Evolutionary conservation across 2,329 filamentous ascomycete genomes (phyloP), one percentile per base, ranked within the genome.

Genomic region (Chalaropsis thielavioides): DNA sequence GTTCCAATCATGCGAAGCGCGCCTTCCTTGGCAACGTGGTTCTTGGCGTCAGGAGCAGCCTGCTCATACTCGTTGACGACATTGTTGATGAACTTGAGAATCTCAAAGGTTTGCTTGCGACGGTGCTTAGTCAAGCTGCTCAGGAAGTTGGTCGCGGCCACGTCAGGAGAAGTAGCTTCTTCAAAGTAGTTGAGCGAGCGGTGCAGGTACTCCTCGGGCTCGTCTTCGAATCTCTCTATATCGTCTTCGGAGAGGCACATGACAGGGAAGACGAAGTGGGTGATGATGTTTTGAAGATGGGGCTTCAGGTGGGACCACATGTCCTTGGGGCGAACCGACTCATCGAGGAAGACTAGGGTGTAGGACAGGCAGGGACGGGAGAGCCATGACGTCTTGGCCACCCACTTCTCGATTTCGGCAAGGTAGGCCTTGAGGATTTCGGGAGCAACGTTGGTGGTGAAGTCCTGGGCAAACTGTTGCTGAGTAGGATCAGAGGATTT

Each of bases 111-210:
- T 75, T 97, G 90, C 79, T 96, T 96, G 77, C 92, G 88, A 70
- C 94, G 85, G 71, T 88, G 86, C 80, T 97, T 97, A 69, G 94
- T 96, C 65, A 99, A 81, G 63, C 91, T 92, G 67, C 96, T 89
- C 63, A 99, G 79, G 80, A 99, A 97, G 76, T 96, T 97, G 17
- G 92, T 96, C 3, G 94, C 94, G 2, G 94, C 90, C 66, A 97
- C 89, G 74, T 97, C 94, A 6, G 94, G 94, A 17, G 94, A 87
- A 0, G 92, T 95, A 3, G 95, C 89, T 72, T 99, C 94, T 75
- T 99, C 94, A 74, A 95, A 99, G 73, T 92, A 96, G 76, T 97
- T 99, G 67, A 99, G 81, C 75, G 96, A 97, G 65, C 94, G 86
- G 78, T 99, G 94, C 49, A 99, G 84, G 73, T 97, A 99, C 75